Evolutionary conservation across 805 yeast species (phyloP), one percentile per base, ranked within the genome.

Genomic region (Saccharomycopsis sp.): DNA sequence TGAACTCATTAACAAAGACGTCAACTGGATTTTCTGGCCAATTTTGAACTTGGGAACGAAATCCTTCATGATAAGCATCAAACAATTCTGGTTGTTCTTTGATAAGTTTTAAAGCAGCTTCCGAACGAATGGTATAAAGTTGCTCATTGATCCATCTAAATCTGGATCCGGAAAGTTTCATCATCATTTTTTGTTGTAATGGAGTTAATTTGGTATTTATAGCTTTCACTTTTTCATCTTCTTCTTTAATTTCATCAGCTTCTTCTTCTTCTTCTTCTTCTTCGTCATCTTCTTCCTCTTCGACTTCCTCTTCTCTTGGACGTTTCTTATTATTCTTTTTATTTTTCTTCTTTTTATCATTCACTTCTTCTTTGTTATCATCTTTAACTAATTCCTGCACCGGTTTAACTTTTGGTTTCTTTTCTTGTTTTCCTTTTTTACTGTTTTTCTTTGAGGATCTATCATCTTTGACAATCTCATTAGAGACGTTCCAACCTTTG

Each of bases 21-120:
- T 87, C 81, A n/a, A 92, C 95, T 1, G 99, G 99, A 54, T 92
- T 92, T 61, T 89, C 96, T 2, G 99, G 98, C 99, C 99, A 92
- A 17, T 86, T 70, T 54, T 83, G 87, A 14, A 92, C 97, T 59
- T 92, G 99, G 12, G 88, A 79, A 51, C 94, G 70, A 67, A 92
- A 92, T 0, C 99, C 99, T 42, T 77, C 80, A 56, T 94, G 98
- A 53, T 92, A 92, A 55, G 89, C 97, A 50, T 85, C 92, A 58
- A 88, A 92, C 46, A 92, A 66, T 19, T 76, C 75, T 0, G 99
- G 98, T 51, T 88, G 95, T 13, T 79, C 74, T 42, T 72, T 64
- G 31, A 92, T 76, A 46, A 92, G 61, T 19, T 69, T 64, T 21
- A 85, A 63, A 0, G 98, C 97, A 18, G 74, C 74, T 5, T 73